Evolutionary conservation across 2,329 filamentous ascomycete genomes (phyloP), one percentile per base, ranked within the genome.

Genomic region (Arthrinium puccinioides): DNA sequence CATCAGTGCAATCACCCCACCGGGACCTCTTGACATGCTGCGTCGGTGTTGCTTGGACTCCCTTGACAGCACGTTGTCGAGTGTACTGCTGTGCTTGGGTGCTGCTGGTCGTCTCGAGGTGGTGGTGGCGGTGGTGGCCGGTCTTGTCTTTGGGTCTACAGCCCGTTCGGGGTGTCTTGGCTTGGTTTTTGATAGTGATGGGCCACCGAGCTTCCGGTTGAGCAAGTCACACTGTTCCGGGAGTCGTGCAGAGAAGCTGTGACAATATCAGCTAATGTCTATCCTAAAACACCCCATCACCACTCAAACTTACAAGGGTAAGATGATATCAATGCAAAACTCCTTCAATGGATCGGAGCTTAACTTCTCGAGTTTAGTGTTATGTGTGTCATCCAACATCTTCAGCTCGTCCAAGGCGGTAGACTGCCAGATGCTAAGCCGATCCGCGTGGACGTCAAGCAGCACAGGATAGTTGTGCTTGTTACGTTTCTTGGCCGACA

Each of bases 341-440:
- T 84, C 81, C 44, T 74, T 77, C 6, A 89, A 63, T 6, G 82
- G 76, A 51, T 89, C 84, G 1, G 67, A 64, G 15, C 67, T 63
- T 40, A 60, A 46, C 39, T 61, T 65, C 40, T 65, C 63, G 38
- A 15, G 31, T 38, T 60, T 60, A 3, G 57, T 56, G 28, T 62
- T 61, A 3, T 45, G 44, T 2, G 55, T 48, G 5, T 54, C 70
- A 30, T 69, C 67, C 13, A 72, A 49, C 11, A 73, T 52, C 25
- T 67, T 62, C 41, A 72, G 58, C 38, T 77, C 73, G 44, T 83
- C 75, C 16, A 77, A 63, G 24, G 79, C 77, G 7, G 85, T 80
- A 4, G 84, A 87, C 53, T 89, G 83, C 85, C 85, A 90, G 42
- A 92, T 92, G 50, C 82, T 87, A 18, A 92, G 64, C 32, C 83